Conservation (phyloP, 2,329 filamentous ascomycete genomes). For the Zarea fungicola region DNA sequence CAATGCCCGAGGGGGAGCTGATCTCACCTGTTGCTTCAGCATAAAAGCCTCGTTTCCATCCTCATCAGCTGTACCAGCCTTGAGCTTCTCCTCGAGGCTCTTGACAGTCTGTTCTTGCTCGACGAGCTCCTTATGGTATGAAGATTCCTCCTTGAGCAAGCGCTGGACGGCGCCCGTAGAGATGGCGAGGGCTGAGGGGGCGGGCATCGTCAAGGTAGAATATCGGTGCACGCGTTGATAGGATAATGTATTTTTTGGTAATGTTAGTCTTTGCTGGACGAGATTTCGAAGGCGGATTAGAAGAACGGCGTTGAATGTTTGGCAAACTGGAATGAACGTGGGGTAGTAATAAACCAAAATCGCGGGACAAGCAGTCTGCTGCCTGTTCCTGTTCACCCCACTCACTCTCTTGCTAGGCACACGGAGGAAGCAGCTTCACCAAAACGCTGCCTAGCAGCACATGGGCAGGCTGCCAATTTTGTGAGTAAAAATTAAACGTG, state of each 20-base stretch:
- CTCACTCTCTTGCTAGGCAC: too few species aligned
- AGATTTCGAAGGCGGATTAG: neutral
- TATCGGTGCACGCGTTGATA: conserved; percentile 15
- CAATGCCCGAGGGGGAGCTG: too few species aligned
- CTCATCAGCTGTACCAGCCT: conserved; percentile 43
- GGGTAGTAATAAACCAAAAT: too few species aligned
- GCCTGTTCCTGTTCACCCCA: too few species aligned
- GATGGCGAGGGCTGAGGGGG: conserved; percentile 71
- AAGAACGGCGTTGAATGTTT: too few species aligned
- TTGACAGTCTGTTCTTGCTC: conserved; percentile 68
- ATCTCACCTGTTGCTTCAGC: conserved; percentile 82
- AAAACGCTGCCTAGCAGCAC: too few species aligned
- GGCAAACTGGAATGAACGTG: too few species aligned
- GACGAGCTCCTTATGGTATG: conserved; percentile 80
- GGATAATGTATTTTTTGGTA: neutral
- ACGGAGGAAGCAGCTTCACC: too few species aligned
- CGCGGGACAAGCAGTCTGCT: too few species aligned
- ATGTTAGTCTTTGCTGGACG: neutral
- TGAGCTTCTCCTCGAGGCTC: conserved; percentile 59
- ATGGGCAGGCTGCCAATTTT: too few species aligned
- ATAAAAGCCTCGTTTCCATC: conserved; percentile 74
- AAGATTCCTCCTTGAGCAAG: conserved; percentile 84
- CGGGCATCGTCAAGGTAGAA: too few species aligned
- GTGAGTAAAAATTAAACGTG: too few species aligned
- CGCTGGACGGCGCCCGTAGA: conserved; percentile 74